These are phyloP conservation scores for Bipolaris oryzae DNA, from an alignment of 2,329 filamentous ascomycete genomes.

Conservation along the genomic window DNA sequence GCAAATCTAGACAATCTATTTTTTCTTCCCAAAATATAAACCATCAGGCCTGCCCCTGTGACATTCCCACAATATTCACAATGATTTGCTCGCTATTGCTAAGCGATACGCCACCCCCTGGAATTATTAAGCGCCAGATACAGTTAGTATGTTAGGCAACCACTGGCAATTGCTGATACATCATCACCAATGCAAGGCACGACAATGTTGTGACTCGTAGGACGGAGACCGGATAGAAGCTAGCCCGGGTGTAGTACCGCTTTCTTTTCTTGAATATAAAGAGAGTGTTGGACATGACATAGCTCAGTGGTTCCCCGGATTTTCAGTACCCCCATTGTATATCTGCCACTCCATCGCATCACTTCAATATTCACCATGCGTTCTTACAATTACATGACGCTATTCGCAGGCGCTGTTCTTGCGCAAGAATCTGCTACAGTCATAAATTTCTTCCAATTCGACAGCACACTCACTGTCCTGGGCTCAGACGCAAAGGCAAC, in stretches of 20 bases:
- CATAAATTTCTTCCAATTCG: constrained; percentile 19
- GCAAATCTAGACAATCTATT: no score
- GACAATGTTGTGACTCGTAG: constrained; percentile 4
- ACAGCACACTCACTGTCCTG: constrained; percentile 26
- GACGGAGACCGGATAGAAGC: background rate
- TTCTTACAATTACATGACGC: constrained; percentile 20
- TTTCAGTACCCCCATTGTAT: background rate
- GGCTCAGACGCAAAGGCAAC: constrained; percentile 30
- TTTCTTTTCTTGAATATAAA: background rate
- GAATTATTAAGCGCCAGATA: constrained; percentile 2
- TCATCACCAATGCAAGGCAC: constrained; percentile 7
- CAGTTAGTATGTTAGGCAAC: constrained; percentile 5
- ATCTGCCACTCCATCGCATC: background rate
- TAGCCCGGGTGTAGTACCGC: background rate
- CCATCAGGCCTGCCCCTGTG: no score
- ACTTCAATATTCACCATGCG: constrained; percentile 22
- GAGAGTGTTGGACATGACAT: background rate
- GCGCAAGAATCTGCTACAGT: constrained; percentile 28
- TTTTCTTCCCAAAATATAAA: no score
- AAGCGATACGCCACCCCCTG: constrained; percentile 7
- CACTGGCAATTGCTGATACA: constrained; percentile 10
- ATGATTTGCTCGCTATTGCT: background rate
- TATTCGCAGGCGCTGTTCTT: constrained; percentile 25
- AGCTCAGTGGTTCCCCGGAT: background rate
- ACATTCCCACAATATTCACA: no score